phyloP scores from a whole-genome alignment of 441 rosid genomes.

The Bocquillonia castaneifolia region DNA sequence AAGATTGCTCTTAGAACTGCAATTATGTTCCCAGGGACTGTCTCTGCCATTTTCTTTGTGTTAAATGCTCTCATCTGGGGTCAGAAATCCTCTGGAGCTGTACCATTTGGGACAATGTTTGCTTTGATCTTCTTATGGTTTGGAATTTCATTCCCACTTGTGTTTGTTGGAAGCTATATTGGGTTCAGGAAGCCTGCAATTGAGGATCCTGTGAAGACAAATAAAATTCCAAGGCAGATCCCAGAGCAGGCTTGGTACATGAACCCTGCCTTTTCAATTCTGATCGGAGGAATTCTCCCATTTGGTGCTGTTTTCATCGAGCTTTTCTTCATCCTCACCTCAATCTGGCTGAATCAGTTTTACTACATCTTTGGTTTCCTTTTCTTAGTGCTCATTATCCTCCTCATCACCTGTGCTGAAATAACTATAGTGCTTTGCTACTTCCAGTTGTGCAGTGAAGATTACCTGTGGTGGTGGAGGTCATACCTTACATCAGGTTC shows the following conservation, averaged over 20 bases:
- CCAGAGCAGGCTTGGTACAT: slow-evolving; percentile 92
- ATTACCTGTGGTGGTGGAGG: slow-evolving; percentile 98
- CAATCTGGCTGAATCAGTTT: slow-evolving; percentile 92
- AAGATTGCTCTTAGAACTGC: slow-evolving; percentile 73
- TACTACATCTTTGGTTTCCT: slow-evolving; percentile 96
- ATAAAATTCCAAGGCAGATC: slow-evolving; percentile 85
- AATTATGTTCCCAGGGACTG: slow-evolving; percentile 64
- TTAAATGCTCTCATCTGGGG: slow-evolving; percentile 92
- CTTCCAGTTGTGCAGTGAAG: slow-evolving; percentile 95
- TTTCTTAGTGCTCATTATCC: slow-evolving; percentile 75
- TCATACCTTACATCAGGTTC: slow-evolving; percentile 92
- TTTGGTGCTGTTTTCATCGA: slow-evolving; percentile 91
- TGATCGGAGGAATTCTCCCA: slow-evolving; percentile 90
- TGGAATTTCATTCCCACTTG: slow-evolving; percentile 91
- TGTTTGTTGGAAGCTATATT: slow-evolving; percentile 65
- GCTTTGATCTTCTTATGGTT: slow-evolving; percentile 80
- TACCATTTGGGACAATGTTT: slow-evolving; percentile 95
- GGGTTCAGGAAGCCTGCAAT: slow-evolving; percentile 70
- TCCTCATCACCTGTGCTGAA: slow-evolving; percentile 84
- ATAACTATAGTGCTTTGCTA: slow-evolving; percentile 88
- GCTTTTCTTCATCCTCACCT: slow-evolving; percentile 88
- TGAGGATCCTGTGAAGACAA: slow-evolving; percentile 85
- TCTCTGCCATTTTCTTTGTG: slow-evolving; percentile 68
- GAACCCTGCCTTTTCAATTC: slow-evolving; percentile 78
- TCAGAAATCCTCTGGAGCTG: slow-evolving; percentile 89